Evolutionary conservation across 2,329 filamentous ascomycete species (phyloP), one percentile per base, ranked within the genome.

Genomic region (Fusarium sp.): DNA sequence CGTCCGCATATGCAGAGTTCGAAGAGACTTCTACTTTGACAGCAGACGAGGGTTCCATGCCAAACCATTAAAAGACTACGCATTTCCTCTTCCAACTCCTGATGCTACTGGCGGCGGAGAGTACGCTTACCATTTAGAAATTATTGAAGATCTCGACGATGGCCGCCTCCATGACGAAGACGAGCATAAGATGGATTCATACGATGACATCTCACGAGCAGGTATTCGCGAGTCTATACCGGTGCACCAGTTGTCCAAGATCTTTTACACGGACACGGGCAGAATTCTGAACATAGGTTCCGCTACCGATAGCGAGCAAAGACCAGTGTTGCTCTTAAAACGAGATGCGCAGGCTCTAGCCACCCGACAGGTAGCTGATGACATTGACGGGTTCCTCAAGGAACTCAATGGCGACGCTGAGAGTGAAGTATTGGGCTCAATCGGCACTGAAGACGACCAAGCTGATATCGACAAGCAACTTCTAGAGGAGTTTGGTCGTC

Each of bases 251-350:
- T 86, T 97, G 7, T 92, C 93, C 7, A 97, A 96, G 74, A 93
- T 97, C 30, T 97, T 97, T 78, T 97, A 97, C 73, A 93, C 94
- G 1, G 92, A 97, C 69, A 96, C 93, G 0, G 94, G 94, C 19
- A 92, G 92, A 70, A 92, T 97, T 11, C 83, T 97, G 24, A 97
- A 97, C 63, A 94, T 97, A 55, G 82, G 82, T 17, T 79, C 78
- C 21, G 78, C 79, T 6, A 76, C 79, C 10, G 89, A 89, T 15
- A 89, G 69, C 49, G 80, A 76, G 32, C 77, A 76, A 45, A 76
- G 71, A 14, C 78, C 78, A 7, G 74, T 79, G 4, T 63, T 80
- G 8, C 74, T 75, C 58, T 67, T 76, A 62, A 76, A 79, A 61
- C 67, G 76, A 23, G 74, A 77, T 47, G 55, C 67, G 36, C 54